Evolutionary conservation across 495 filamentous ascomycete species (phyloP), one percentile per base, ranked within the genome.

Genomic region (Tuber calosporum): DNA sequence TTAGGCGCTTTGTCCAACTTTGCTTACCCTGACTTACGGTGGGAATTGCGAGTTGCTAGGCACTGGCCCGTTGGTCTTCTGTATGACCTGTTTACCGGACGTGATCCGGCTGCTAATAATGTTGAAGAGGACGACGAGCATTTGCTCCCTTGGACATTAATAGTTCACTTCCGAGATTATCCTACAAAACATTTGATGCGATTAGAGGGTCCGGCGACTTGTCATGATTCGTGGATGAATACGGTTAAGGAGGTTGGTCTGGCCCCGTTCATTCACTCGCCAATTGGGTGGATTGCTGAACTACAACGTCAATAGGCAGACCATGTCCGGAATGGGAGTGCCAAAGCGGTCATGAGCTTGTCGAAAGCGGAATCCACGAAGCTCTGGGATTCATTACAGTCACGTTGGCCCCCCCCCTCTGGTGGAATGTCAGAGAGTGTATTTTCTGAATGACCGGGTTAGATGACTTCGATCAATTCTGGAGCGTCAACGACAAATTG

Each of bases 331-430:
- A 93, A 96, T 74, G 93, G 95, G 30, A 96, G 90, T 19, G 94
- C 93, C 3, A 93, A 94, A 81, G 90, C 89, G 43, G 94, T 98
- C 73, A 98, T 98, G 96, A 91, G 88, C 45, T 83, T 98, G 72
- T 93, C 90, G 39, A 94, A 93, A 82, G 91, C 93, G 41, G 89
- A 98, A 79, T 96, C 93, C 1, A 93, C 90, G 2, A 86, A 88
- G 40, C 85, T 99, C 45, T 98, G 96, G 96, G 88, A 89, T 72
- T 87, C 92, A 6, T 90, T 99, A 19, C 86, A 90, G 82, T 88
- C 91, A 76, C 90, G 93, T 95, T 83, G 72, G 89, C 77, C 38
- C 41, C 66, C 77, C 39, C 41, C 48, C 40, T 20, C n/a, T 4
- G 62, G 42, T 58, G 67, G 36, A 66, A n/a, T 39, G 40, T 75